Evolutionary conservation across 2,329 filamentous ascomycete species (phyloP).

Genomic region (Colletotrichum cuscutae): DNA sequence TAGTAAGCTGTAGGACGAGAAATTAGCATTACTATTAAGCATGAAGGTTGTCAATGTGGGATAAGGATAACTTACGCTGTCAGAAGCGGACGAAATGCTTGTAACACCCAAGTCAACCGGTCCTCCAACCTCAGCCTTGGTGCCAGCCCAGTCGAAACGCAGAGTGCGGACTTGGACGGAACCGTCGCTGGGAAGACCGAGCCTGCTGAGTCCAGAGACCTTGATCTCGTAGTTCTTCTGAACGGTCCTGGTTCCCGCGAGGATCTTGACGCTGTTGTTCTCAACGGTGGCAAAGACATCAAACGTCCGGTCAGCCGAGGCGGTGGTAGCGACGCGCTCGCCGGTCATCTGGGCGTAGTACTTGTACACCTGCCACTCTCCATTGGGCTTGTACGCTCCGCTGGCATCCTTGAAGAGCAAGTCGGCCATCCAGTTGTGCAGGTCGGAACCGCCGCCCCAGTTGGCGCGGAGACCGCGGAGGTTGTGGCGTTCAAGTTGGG

Average conservation of each 20-base stretch:
- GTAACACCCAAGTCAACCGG: not conserved
- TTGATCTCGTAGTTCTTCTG: not conserved
- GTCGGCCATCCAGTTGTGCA: conserved; percentile 57
- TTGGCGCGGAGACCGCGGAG: conserved; percentile 55
- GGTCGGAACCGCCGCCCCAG: conserved; percentile 50
- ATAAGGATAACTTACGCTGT: too few relatives aligned
- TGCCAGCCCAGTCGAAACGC: not conserved
- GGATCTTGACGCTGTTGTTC: not conserved
- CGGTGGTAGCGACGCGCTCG: conserved; percentile 13
- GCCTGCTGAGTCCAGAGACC: not conserved
- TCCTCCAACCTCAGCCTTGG: not conserved
- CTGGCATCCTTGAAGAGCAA: conserved; percentile 37
- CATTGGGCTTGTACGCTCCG: conserved; percentile 7
- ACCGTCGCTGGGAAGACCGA: not conserved
- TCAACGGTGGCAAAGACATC: conserved; percentile 17
- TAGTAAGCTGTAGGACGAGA: not conserved
- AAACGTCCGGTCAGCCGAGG: not conserved
- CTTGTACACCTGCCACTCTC: conserved; percentile 29
- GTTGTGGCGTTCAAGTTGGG: conserved; percentile 56
- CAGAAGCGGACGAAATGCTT: too few relatives aligned
- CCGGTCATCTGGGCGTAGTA: conserved; percentile 24
- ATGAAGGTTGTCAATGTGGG: too few relatives aligned
- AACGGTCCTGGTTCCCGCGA: not conserved
- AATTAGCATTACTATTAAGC: not conserved
- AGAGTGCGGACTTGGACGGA: not conserved